These are phyloP conservation scores for Candida parachauliodes DNA, from an alignment of 805 yeast genomes.

Conservation along the genomic window DNA sequence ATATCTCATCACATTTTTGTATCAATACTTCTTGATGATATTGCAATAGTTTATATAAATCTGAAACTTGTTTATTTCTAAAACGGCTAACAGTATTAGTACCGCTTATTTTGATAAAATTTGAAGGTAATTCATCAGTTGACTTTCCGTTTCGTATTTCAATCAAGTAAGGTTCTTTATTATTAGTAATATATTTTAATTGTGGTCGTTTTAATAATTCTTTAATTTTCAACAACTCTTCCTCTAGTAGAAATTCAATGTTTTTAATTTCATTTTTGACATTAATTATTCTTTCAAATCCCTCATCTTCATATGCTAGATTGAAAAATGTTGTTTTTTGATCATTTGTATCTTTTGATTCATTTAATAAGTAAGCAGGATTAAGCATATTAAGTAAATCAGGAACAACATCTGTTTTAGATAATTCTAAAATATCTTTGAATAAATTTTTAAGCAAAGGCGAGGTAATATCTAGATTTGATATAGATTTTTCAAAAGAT, in stretches of 20 bases:
- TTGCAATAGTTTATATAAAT: slow-evolving; percentile 51
- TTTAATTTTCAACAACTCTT: slow-evolving; percentile 50
- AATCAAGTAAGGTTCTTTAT: slow-evolving; percentile 67
- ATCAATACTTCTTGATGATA: slow-evolving; percentile 57
- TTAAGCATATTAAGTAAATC: slow-evolving; percentile 49
- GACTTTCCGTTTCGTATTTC: slow-evolving; percentile 65
- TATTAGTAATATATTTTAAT: slow-evolving; percentile 51
- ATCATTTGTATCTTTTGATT: slow-evolving; percentile 37
- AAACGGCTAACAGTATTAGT: slow-evolving; percentile 69
- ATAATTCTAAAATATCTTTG: slow-evolving; percentile 29
- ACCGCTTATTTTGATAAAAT: slow-evolving; percentile 75
- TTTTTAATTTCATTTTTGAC: slow-evolving; percentile 36
- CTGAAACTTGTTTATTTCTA: slow-evolving; percentile 56
- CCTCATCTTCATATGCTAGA: slow-evolving; percentile 11
- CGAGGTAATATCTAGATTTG: slow-evolving; percentile 24
- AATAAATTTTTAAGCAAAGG: slow-evolving; percentile 37
- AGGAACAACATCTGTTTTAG: slow-evolving; percentile 27
- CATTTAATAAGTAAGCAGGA: slow-evolving; percentile 48
- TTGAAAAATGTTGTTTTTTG: slow-evolving; percentile 43
- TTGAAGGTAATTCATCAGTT: slow-evolving; percentile 56
- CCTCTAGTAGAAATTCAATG: slow-evolving; percentile 45
- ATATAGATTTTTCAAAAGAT: slow-evolving; percentile 34
- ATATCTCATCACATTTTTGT: slow-evolving; percentile 46
- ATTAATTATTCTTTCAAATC: slow-evolving; percentile 30
- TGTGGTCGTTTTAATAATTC: slow-evolving; percentile 51